Evolutionary conservation across 78 protist genomes (phyloP).

Genomic region (Emiliania huxleyi): DNA sequence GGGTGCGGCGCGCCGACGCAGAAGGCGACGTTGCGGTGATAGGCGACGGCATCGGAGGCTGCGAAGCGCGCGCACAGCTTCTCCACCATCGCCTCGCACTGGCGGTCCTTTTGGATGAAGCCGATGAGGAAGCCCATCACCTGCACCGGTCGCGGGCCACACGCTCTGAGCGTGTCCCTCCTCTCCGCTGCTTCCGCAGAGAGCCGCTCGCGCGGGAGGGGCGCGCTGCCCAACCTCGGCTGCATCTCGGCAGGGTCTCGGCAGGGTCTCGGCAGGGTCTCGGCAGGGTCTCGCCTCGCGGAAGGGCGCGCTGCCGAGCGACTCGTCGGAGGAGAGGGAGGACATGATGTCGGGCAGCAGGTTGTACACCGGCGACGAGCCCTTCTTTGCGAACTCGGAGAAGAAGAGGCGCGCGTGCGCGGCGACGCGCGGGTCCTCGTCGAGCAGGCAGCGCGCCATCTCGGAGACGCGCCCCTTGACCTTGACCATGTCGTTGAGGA

Average conservation of each 20-base stretch:
- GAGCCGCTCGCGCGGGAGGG: not conserved
- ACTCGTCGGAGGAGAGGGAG: conserved; percentile 28
- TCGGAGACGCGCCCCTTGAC: not conserved
- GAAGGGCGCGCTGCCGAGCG: not conserved
- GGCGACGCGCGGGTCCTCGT: conserved; percentile 48
- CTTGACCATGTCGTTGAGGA: conserved; percentile 91
- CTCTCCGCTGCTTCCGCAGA: not conserved
- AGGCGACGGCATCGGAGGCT: not conserved
- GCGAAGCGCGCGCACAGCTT: conserved; percentile 78
- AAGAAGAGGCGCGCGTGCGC: conserved; percentile 60
- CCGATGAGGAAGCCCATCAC: conserved; percentile 68
- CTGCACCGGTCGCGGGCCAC: not conserved
- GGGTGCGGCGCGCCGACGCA: too few species aligned
- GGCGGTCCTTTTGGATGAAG: conserved; percentile 72
- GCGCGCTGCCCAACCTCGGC: not conserved
- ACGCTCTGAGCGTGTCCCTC: not conserved
- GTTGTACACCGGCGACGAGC: conserved; percentile 71
- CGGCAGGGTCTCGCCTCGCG: too few species aligned
- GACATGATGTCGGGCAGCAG: conserved; percentile 86
- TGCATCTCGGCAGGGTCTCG: too few species aligned
- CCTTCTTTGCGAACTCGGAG: conserved; percentile 50
- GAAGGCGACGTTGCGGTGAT: not conserved
- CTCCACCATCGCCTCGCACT: conserved; percentile 76
- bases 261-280: too few species aligned
- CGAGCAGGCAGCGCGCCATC: conserved; percentile 42